These are phyloP conservation scores for Flaveria linearis DNA, from an alignment of 129 eudicot genomes.

Conservation along the genomic window DNA sequence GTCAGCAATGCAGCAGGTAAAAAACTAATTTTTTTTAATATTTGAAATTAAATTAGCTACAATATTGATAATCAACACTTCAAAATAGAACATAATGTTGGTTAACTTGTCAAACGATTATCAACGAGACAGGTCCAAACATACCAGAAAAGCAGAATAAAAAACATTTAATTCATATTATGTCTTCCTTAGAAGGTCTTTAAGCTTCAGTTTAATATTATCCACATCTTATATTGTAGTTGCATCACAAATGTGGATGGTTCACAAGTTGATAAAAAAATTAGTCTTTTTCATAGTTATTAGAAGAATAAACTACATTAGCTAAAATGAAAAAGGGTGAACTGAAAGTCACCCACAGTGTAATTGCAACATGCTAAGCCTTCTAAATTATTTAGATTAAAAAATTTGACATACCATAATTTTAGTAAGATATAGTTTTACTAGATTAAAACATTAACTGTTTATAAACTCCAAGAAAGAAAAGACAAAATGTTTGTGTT, in stretches of 20 bases:
- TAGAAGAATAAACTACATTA: not conserved
- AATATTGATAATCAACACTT: constrained; percentile 6
- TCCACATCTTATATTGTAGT: not conserved
- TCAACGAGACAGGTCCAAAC: not conserved
- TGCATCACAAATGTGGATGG: not conserved
- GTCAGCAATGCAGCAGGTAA: constrained; percentile 99
- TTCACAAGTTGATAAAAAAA: not conserved
- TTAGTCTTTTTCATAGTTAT: not conserved
- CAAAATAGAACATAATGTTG: not conserved
- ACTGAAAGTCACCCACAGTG: not conserved
- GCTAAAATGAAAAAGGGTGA: not conserved
- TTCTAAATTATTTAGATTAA: not conserved
- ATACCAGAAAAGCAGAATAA: not conserved
- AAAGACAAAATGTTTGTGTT: not conserved
- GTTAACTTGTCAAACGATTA: not conserved
- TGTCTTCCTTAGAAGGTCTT: not conserved
- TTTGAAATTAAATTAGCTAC: not conserved
- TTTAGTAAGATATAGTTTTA: not conserved
- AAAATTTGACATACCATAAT: not conserved
- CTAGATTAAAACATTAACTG: not conserved
- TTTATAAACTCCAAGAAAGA: not conserved
- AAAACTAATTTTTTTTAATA: not conserved
- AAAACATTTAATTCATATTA: not conserved
- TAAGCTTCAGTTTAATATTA: not conserved
- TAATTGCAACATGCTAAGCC: not conserved